Conservation (phyloP, 2,329 filamentous ascomycete genomes). For the Cordyceps sp. region DNA sequence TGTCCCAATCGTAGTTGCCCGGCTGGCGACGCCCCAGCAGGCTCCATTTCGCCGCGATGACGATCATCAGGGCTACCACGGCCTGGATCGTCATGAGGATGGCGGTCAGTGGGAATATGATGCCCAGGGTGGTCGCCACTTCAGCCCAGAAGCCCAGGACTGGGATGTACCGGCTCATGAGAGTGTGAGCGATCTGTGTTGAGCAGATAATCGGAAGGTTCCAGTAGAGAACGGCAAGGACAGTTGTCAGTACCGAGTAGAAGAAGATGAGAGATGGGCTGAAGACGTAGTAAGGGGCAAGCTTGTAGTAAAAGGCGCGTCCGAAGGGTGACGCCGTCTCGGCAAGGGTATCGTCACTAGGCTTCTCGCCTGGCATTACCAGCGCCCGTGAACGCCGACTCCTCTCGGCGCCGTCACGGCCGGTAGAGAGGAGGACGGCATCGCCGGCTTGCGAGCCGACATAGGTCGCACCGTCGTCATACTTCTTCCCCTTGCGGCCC, state of each 20-base stretch:
- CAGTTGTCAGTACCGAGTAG: slow-evolving; percentile 28
- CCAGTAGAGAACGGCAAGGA: slow-evolving; percentile 33
- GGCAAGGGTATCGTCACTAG: slow-evolving; percentile 11
- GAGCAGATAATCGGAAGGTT: slow-evolving; percentile 29
- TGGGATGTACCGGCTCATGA: slow-evolving; percentile 10
- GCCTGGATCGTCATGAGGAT: slow-evolving; percentile 25
- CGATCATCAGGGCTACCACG: slow-evolving; percentile 22
- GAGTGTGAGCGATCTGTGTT: slow-evolving; percentile 25
- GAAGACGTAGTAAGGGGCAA: slow-evolving; percentile 32
- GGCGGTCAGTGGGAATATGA: slow-evolving; percentile 22
- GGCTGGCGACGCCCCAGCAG: slow-evolving; percentile 31
- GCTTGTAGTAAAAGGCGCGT: slow-evolving; percentile 34
- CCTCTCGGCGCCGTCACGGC: no score
- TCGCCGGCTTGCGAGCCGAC: slow-evolving; percentile 35
- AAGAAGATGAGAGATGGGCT: slow-evolving; percentile 28
- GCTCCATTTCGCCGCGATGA: slow-evolving; percentile 32
- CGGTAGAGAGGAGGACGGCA: slow-evolving; percentile 23
- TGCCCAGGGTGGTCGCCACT: slow-evolving; percentile 19
- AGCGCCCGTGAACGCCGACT: no score
- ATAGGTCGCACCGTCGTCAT: slow-evolving; percentile 27
- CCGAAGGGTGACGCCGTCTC: slow-evolving; percentile 28
- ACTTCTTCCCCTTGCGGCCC: slow-evolving; percentile 25
- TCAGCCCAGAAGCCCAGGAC: slow-evolving; percentile 12
- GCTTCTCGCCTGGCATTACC: no score
- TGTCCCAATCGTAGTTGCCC: slow-evolving; percentile 41